Base-by-base conservation (phyloP, 2,329 filamentous ascomycete genomes). In the Fusarium denticulatum region DNA sequence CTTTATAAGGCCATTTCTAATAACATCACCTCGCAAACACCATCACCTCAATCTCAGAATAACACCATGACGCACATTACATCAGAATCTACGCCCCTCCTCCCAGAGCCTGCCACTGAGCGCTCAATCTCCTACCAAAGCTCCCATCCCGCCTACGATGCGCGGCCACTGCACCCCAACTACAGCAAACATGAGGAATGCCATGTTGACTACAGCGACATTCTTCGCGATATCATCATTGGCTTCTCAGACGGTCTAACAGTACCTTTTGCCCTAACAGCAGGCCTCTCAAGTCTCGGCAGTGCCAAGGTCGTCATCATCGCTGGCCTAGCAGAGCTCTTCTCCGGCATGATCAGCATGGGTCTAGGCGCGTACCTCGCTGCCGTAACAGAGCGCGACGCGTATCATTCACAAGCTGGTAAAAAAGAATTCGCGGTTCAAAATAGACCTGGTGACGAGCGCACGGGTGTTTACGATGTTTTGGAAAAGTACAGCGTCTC, bases 241-340 rank as follows among this genome's bases (percentile, higher is more conserved):
- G 93, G 93, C 60, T 90, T 95, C 75, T 91, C 93, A 1, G 93
- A 95, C 78, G 93, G 93, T 22, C 86, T 95, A 75, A 95, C 93
- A 0, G 93, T 95, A 1, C 93, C 93, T 0, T 95, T 95, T 75
- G 93, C 93, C 22, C 85, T 95, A 42, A 94, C 92, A 0, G 93
- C 93, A 1, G 93, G 93, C 20, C 85, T 95, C 4, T 91, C 89
- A 5, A 87, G 87, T 57, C 84, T 93, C 50, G 90, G 90, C n/a
- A 86, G 89, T 79, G 90, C 90, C 37, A 88, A 86, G 55, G 87
- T 92, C 8, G 91, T 93, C 72, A 89, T 96, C 66, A 89, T 92
- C 72, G 93, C 91, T 58, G 93, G 93, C 12, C 84, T 94, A 36
- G 93, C 93, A 9, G 93, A 95, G 83, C 86, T 95, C 55, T 92